Percentiles rank a stretch among this genome's conserved stretches.
These are phyloP conservation scores for Dactylis glomerata DNA, from an alignment of 176 grass and related monocot genomes.

Conservation along the genomic window DNA sequence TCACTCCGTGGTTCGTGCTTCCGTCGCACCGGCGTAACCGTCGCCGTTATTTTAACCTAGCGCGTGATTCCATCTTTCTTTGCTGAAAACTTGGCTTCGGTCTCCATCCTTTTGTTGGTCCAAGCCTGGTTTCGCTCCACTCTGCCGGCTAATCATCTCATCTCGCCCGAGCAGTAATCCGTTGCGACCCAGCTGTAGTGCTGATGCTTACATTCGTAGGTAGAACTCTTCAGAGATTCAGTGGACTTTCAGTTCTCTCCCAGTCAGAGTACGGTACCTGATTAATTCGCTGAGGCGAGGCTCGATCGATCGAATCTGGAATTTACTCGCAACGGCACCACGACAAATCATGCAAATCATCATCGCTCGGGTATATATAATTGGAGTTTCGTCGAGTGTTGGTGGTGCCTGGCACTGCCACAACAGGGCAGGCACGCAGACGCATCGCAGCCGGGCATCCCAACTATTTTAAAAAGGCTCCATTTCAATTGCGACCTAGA, in stretches of 20 bases:
- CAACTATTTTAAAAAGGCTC: not conserved
- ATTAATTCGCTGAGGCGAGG: not conserved
- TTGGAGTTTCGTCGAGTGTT: not conserved
- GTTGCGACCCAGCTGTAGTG: not conserved
- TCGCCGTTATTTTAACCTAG: not conserved
- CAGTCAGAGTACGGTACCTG: not conserved
- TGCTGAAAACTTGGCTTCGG: slow-evolving; percentile 50
- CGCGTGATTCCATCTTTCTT: slow-evolving; percentile 1
- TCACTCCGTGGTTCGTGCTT: slow-evolving; percentile 6
- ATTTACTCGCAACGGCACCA: not conserved
- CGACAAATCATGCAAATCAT: not conserved
- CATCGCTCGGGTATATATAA: not conserved
- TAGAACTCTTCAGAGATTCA: not conserved
- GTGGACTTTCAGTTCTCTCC: slow-evolving; percentile 21
- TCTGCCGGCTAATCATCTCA: slow-evolving; percentile 5
- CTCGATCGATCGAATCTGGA: not conserved
- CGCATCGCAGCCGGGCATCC: not conserved
- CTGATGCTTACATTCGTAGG: slow-evolving; percentile 7
- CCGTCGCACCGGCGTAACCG: not conserved
- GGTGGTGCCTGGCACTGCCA: slow-evolving; percentile 5
- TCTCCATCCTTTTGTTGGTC: slow-evolving; percentile 31
- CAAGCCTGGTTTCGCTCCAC: slow-evolving; percentile 34
- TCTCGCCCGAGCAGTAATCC: not conserved
- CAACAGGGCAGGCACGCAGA: slow-evolving; percentile 32
- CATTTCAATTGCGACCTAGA: not conserved